Conservation (phyloP, 2,329 filamentous ascomycete genomes). For the Penicillium sclerotiorum region DNA sequence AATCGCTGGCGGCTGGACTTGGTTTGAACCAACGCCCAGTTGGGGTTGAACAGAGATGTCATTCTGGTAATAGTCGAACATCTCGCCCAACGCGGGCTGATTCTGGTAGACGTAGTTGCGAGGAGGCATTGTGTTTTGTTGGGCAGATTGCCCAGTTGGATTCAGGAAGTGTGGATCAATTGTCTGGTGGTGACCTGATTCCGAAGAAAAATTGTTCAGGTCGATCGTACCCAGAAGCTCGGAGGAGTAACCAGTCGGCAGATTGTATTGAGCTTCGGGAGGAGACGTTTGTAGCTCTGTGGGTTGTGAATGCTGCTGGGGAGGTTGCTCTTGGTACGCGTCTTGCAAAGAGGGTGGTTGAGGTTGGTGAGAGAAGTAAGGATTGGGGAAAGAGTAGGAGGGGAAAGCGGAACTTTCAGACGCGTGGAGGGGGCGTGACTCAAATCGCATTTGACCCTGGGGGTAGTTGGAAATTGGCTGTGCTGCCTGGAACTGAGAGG, state of each 20-base stretch:
- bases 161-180: slow-evolving; percentile 46
- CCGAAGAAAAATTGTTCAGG: slow-evolving; percentile 34
- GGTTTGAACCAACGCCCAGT: background rate
- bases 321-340: slow-evolving; percentile 10
- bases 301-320: slow-evolving; percentile 26
- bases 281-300: slow-evolving; percentile 20
- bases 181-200: slow-evolving; percentile 32
- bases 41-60: slow-evolving; percentile 28
- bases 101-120: too few relatives aligned
- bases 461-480: slow-evolving; percentile 34
- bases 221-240: slow-evolving; percentile 31
- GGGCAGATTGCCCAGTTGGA: slow-evolving; percentile 25
- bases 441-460: slow-evolving; percentile 35
- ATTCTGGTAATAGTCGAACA: slow-evolving; percentile 33
- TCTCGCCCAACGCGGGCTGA: too few relatives aligned
- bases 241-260: slow-evolving; percentile 30
- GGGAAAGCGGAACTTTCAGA: slow-evolving; percentile 37
- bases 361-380: slow-evolving; percentile 35
- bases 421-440: slow-evolving; percentile 30
- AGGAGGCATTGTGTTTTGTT: slow-evolving; percentile 22
- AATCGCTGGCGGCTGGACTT: background rate
- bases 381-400: slow-evolving; percentile 34
- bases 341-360: slow-evolving; percentile 27
- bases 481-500: slow-evolving; percentile 29
- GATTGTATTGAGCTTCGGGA: slow-evolving; percentile 28